Evolutionary conservation across 1,139 yeast species (phyloP).

Genomic region (Scheffersomyces insectosa): DNA sequence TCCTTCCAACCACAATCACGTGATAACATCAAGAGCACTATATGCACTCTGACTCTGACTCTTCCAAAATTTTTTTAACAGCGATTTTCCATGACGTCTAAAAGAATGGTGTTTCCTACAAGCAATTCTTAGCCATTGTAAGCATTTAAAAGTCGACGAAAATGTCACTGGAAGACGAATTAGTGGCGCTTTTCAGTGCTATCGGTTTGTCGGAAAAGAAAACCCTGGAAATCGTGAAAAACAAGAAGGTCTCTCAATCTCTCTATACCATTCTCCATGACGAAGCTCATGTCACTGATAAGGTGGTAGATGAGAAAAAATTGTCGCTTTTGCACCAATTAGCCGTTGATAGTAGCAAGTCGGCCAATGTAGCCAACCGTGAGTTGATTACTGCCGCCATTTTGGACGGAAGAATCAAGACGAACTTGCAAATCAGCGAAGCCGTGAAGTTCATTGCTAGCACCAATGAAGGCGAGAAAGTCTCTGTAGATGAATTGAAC

Average conservation of each 20-base stretch:
- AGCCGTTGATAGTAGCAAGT: slow-evolving; percentile 62
- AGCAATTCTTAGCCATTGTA: too few species aligned
- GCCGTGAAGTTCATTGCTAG: slow-evolving; percentile 71
- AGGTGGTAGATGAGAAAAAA: slow-evolving; percentile 43
- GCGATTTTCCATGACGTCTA: too few species aligned
- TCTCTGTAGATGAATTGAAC: slow-evolving; percentile 50
- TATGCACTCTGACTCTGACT: too few species aligned
- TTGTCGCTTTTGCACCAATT: slow-evolving; percentile 71
- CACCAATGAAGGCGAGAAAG: slow-evolving; percentile 37
- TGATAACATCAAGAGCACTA: too few species aligned
- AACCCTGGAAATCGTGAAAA: slow-evolving; percentile 73
- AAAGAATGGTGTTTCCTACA: too few species aligned
- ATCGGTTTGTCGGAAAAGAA: slow-evolving; percentile 75
- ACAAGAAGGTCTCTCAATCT: slow-evolving; percentile 77
- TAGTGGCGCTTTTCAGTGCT: slow-evolving; percentile 47
- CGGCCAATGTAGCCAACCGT: slow-evolving; percentile 43
- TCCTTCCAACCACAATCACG: too few species aligned
- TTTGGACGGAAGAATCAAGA: slow-evolving; percentile 60
- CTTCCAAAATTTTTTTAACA: too few species aligned
- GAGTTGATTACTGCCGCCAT: slow-evolving; percentile 59
- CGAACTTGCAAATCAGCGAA: slow-evolving; percentile 75
- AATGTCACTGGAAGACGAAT: slow-evolving; percentile 27
- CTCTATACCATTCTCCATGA: slow-evolving; percentile 59
- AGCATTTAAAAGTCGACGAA: background rate
- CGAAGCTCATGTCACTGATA: slow-evolving; percentile 24